Evolutionary conservation across 192 early-diverging fungal genomes (phyloP), one percentile per base, ranked within the genome.

Genomic region (Coemansia sp.): DNA sequence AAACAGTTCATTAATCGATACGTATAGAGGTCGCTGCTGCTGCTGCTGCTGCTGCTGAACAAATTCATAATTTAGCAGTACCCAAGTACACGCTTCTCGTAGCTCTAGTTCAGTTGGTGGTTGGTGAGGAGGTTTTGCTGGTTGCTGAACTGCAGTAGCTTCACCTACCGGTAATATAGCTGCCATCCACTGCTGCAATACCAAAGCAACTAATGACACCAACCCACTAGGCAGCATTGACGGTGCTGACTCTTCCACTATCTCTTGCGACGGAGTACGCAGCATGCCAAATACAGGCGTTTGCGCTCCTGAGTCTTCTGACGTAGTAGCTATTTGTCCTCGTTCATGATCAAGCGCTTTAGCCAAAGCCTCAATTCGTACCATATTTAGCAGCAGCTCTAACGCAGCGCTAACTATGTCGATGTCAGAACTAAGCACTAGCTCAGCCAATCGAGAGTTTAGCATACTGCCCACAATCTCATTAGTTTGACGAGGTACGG

Each of bases 11-110:
- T 40, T 48, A 18, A 79, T 12, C 9, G 46, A 21, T 28, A 79
- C 70, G 8, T 51, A 55, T 0, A 28, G 21, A 30, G 64, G 45
- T 37, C 40, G 4, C 6, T 55, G 45, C 26, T 55, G 59, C 33
- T 19, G 55, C 47, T 53, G 59, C 36, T 44, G 59, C 7, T 38
- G 55, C 28, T 41, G 23, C 6, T 53, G 59, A 13, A 45, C 43
- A 20, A 67, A 48, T 57, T 79, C 76, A 40, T 79, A 79, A 65
- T 79, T 79, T 10, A 79, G 61, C 23, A 79, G 55, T 15, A 72
- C 76, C 76, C 76, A 79, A 6, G 76, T 79, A 16, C 76, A 79
- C 8, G 76, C 76, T 50, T 79, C 76, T 18, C 76, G 76, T 52
- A 79, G 59, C 59, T 79, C 76, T 0, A 65, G 70, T 54, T 79